Evolutionary conservation across 1,284 basidiomycete species (phyloP), one percentile per base, ranked within the genome.

Genomic region (Volvariella volvacea): DNA sequence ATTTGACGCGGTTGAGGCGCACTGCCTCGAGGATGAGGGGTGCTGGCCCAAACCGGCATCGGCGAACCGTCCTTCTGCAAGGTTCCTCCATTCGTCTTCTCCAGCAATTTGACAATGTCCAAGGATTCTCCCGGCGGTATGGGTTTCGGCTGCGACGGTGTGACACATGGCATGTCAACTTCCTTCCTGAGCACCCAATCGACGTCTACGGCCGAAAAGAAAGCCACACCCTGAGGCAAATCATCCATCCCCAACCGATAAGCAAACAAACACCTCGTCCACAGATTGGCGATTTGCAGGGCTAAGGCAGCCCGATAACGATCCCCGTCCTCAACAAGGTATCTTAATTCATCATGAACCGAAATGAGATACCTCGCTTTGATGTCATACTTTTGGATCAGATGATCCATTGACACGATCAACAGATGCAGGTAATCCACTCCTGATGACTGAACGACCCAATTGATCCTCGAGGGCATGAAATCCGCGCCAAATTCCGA

Each of bases 391-490:
- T 78, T 83, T 42, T 66, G 60, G 49, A 87, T 82, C 16, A 99
- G 78, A 63, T 97, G 78, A 49, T 95, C 83, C 93, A 99, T 98
- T 1, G 92, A 79, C 21, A 94, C 89, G 57, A 99, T 92, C 47
- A 99, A 80, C 39, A 99, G 80, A 58, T 99, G 95, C 10, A 99
- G 80, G 59, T 99, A 99, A 66, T 99, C 95, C 34, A 99, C 95
- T 16, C 95, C 96, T 0, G 92, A 97, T 4, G 92, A 96, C 61
- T 99, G 96, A 4, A 99, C 96, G 41, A 96, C 96, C 96, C 96
- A 99, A 61, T 99, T 99, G 68, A 99, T 95, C 20, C 95, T 80
- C 10, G 92, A 95, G 0, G 96, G 89, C 78, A 99, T 88, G 65
- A 91, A 99, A 54, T 95, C 90, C 1, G 83, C 69, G 15, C 88